Conservation (phyloP, 2,329 filamentous ascomycete genomes). For the Teratosphaeria pseudoeucalypti region DNA sequence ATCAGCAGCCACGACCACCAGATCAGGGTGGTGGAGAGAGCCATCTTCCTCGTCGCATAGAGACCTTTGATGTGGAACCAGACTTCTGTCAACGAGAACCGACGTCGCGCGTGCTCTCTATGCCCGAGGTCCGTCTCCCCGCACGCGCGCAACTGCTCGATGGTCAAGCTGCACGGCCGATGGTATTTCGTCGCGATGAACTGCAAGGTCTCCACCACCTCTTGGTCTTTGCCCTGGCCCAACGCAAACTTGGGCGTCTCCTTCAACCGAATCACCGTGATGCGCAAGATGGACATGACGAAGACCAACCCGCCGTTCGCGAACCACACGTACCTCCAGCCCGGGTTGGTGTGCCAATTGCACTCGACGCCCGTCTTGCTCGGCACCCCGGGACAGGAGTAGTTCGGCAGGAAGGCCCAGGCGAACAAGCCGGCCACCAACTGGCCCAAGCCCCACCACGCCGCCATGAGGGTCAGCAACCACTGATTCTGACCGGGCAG, state of each 20-base stretch:
- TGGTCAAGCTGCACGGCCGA: constrained; percentile 41
- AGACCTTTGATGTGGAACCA: constrained; percentile 52
- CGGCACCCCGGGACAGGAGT: constrained; percentile 33
- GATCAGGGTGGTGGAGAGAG: constrained; percentile 51
- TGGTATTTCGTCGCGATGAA: constrained; percentile 44
- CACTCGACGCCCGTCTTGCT: constrained; percentile 33
- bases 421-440: constrained; percentile 44
- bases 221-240: constrained; percentile 42
- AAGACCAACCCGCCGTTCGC: constrained; percentile 45
- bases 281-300: constrained; percentile 41
- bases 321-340: constrained; percentile 50
- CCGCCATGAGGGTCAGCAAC: constrained; percentile 53
- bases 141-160: constrained; percentile 40
- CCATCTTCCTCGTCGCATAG: constrained; percentile 51
- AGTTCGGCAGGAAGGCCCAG: constrained; percentile 44
- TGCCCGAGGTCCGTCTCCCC: constrained; percentile 20
- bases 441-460: constrained; percentile 45
- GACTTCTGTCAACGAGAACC: constrained; percentile 31
- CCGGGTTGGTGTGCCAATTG: constrained; percentile 42
- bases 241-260: constrained; percentile 50
- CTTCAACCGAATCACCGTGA: constrained; percentile 43
- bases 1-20: constrained; percentile 52
- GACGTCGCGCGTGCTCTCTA: constrained; percentile 17
- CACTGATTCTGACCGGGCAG: constrained; percentile 50
- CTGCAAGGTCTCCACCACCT: constrained; percentile 41